These are phyloP conservation scores for Collybiopsis luxurians DNA, from an alignment of 768 basidiomycete genomes.

Conservation along the genomic window DNA sequence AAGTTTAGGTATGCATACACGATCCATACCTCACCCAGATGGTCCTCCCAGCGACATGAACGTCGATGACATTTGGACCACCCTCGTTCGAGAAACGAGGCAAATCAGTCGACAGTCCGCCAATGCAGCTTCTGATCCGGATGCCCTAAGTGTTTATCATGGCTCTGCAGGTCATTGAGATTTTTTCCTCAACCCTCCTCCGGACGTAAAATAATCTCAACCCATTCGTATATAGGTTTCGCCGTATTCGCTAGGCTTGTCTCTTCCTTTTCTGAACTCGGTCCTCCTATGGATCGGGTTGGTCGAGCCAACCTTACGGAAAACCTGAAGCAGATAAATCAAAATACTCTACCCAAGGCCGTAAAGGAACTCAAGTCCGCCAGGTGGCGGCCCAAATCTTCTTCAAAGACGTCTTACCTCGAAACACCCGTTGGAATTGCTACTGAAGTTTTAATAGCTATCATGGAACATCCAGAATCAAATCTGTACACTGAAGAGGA, in stretches of 20 bases:
- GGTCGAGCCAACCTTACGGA: neutral
- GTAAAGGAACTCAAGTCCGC: neutral
- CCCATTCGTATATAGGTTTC: neutral
- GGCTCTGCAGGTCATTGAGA: conserved; percentile 2
- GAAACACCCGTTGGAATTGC: conserved; percentile 9
- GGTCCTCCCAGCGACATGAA: conserved; percentile 1
- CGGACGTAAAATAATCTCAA: neutral
- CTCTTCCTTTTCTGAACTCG: conserved; percentile 2
- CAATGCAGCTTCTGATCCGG: neutral
- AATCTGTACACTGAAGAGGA: neutral
- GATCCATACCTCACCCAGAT: conserved; percentile 3
- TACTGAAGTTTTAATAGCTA: conserved; percentile 1
- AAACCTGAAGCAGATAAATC: neutral
- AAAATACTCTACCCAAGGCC: neutral
- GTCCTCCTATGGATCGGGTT: conserved; percentile 4
- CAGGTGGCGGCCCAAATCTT: neutral
- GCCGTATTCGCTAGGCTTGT: conserved; percentile 1
- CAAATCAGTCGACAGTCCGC: neutral
- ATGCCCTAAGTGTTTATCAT: conserved; percentile 1
- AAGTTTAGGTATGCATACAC: conserved; percentile 6
- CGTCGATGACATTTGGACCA: conserved; percentile 4
- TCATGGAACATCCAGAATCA: neutral
- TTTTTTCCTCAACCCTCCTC: neutral
- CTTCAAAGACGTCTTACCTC: neutral
- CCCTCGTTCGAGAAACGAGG: conserved; percentile 2